Base-by-base conservation (phyloP, 1,284 basidiomycete genomes). In the Moesziomyces antarcticus region DNA sequence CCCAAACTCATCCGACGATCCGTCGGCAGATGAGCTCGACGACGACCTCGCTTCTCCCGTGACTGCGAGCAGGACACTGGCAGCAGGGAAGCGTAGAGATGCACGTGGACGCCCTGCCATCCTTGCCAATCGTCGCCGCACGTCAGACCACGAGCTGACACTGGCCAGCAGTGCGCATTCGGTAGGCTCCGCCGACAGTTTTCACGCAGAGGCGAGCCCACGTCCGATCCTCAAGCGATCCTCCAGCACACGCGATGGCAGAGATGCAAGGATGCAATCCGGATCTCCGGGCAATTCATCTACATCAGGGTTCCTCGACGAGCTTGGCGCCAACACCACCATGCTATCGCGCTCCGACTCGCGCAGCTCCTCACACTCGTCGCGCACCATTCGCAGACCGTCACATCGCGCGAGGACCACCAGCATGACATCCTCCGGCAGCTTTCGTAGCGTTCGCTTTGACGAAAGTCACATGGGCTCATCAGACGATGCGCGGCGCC, bases 301-400 rank as follows among this genome's bases (percentile, higher is more conserved):
- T n/a, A 30, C 49, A 10, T 41, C 64, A 5, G 41, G 50, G 27
- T 55, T 63, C 22, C 47, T 65, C 13, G 71, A 64, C 43, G 58
- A 73, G 35, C 47, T 65, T 1, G 66, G 55, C 3, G 56, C 62
- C 24, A 52, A 68, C 16, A 60, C 69, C 8, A 55, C 58, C 22
- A 65, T 65, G 57, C 58, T 73, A 1, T 69, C 65, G 1, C 44
- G 71, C 8, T 73, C 71, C 20, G 66, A 69, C 52, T 73, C 71
- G 9, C 61, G 65, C 50, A 65, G 71, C 55, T 73, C 71, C 21
- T 69, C 66, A 1, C 62, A 60, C 11, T 73, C 71, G 1, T 68
- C 65, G 13, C 58, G 60, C 41, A 73, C 71, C 24, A 65, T 65
- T 6, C 54, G 65, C n/a, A 59, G 71, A 24, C 66, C 65, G 0